Percentiles rank a stretch among this genome's conserved stretches.
Conservation (phyloP, 495 filamentous ascomycete genomes). For the Podospora appendiculata region DNA sequence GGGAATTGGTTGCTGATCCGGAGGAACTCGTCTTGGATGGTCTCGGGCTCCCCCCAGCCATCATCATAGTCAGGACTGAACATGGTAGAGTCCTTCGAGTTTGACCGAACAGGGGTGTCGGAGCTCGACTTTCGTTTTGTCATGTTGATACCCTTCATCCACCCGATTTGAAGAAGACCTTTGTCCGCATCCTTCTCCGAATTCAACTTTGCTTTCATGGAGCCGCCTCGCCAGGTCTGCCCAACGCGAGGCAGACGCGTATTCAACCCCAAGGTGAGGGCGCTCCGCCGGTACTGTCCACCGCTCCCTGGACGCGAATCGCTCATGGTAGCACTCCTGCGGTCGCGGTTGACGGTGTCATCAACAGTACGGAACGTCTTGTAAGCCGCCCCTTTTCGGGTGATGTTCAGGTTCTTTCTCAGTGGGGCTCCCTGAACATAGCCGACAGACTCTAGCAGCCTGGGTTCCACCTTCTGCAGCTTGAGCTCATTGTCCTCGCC, state of each 20-base stretch:
- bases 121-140: conserved; percentile 43
- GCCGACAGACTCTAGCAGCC: conserved; percentile 63
- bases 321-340: conserved; percentile 40
- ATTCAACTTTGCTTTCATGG: conserved; percentile 56
- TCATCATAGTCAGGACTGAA: conserved; percentile 36
- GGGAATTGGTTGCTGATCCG: conserved; percentile 73
- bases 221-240: conserved; percentile 40
- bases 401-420: conserved; percentile 61
- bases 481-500: conserved; percentile 76
- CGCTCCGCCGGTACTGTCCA: conserved; percentile 31
- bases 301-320: conserved; percentile 38
- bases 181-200: conserved; percentile 53
- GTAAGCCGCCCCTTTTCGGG: conserved; percentile 77
- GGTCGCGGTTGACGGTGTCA: conserved; percentile 40
- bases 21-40: conserved; percentile 79
- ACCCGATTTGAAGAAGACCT: conserved; percentile 58
- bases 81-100: conserved; percentile 34
- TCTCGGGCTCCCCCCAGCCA: conserved; percentile 70
- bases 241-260: conserved; percentile 31
- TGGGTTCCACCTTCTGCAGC: conserved; percentile 63
- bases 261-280: conserved; percentile 37
- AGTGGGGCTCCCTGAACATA: conserved; percentile 61
- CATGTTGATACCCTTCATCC: conserved; percentile 93
- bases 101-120: conserved; percentile 23
- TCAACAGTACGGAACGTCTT: conserved; percentile 65